Evolutionary conservation across 352 stramenopile genomes (phyloP).

Genomic region (Globisporangium nodosum): DNA sequence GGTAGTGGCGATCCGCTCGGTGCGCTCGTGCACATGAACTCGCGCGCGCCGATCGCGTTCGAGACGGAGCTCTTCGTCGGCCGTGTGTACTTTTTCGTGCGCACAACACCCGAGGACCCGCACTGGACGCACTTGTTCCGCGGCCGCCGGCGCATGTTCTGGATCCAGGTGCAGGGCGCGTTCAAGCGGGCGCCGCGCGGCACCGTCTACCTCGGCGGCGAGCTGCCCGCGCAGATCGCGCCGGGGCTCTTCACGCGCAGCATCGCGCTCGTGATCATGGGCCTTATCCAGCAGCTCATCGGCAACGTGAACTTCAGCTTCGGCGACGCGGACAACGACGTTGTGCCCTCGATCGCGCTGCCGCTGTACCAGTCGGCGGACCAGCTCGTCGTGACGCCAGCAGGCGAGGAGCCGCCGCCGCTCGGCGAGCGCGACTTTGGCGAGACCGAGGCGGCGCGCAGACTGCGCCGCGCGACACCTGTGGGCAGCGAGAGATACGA

Average conservation of each 20-base stretch:
- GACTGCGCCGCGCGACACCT: conserved; percentile 34
- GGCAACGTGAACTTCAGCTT: conserved; percentile 70
- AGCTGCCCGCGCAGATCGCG: conserved; percentile 56
- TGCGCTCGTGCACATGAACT: conserved; percentile 50
- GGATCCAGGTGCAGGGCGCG: conserved; percentile 84
- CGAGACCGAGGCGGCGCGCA: conserved; percentile 43
- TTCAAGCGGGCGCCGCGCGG: conserved; percentile 63
- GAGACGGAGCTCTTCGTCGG: conserved; percentile 86
- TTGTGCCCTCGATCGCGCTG: conserved; percentile 65
- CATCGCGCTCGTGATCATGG: conserved; percentile 70
- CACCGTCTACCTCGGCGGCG: conserved; percentile 65
- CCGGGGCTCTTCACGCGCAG: conserved; percentile 74
- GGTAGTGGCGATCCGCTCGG: background rate
- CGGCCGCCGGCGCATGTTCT: conserved; percentile 72
- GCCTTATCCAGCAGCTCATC: conserved; percentile 66
- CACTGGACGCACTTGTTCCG: conserved; percentile 52
- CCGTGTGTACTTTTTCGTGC: conserved; percentile 77
- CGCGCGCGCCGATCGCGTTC: conserved; percentile 54
- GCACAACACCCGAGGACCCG: conserved; percentile 49
- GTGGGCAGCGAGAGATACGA: conserved; percentile 42
- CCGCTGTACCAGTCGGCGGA: conserved; percentile 78
- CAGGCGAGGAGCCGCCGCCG: conserved; percentile 38
- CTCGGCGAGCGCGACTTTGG: conserved; percentile 59
- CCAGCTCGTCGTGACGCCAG: conserved; percentile 67
- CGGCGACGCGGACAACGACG: conserved; percentile 25